A percentile compares a stretch with the other conserved stretches of the same genome.
These are phyloP conservation scores for Xylariaceae sp. DNA, from an alignment of 2,329 filamentous ascomycete genomes.

Conservation along the genomic window DNA sequence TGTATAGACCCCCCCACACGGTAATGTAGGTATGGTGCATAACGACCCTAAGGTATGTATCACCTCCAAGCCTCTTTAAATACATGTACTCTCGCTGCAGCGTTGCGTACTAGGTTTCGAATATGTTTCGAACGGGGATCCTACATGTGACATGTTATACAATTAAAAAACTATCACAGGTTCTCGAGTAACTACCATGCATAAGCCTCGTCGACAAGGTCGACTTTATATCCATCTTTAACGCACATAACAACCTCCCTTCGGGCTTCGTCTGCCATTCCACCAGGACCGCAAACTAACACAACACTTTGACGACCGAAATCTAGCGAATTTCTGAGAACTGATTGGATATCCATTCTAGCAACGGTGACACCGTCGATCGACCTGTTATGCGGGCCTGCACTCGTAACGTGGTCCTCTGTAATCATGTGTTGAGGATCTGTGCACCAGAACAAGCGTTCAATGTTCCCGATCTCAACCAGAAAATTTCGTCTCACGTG, in stretches of 20 bases:
- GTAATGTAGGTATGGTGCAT: too few species aligned
- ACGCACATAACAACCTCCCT: conserved; percentile 19
- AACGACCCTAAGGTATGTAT: too few species aligned
- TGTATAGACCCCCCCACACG: too few species aligned
- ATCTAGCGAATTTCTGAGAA: conserved; percentile 16
- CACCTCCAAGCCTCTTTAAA: too few species aligned
- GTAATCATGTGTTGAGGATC: not conserved
- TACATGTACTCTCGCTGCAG: too few species aligned
- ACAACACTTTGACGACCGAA: conserved; percentile 21
- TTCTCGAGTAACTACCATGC: conserved; percentile 15
- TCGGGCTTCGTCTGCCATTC: conserved; percentile 27
- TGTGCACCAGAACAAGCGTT: conserved; percentile 17
- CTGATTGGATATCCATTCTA: conserved; percentile 16
- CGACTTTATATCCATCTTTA: conserved; percentile 19
- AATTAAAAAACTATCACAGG: too few species aligned
- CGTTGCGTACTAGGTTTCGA: too few species aligned
- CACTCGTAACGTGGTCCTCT: not conserved
- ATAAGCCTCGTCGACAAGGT: conserved; percentile 25
- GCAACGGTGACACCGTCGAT: too few species aligned
- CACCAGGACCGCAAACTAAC: conserved; percentile 24
- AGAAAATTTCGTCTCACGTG: conserved; percentile 20
- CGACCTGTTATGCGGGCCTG: conserved; percentile 10
- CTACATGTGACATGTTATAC: too few species aligned
- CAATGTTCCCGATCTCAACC: conserved; percentile 6
- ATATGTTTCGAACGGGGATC: too few species aligned